Conservation (phyloP, 768 basidiomycete species). For the Pulveroboletus sp. region DNA sequence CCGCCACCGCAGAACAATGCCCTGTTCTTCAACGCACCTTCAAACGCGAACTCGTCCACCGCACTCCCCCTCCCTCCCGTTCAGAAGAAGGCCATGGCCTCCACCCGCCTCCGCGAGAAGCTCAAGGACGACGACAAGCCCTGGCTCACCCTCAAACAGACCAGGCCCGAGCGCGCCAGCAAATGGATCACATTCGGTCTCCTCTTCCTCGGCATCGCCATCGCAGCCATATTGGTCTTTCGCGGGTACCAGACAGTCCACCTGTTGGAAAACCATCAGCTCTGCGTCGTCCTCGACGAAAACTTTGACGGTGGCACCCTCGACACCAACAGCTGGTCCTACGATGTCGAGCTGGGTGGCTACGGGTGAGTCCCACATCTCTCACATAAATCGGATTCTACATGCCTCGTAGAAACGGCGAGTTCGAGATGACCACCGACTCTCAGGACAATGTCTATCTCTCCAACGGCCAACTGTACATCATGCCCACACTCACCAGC, state of each 20-base stretch:
- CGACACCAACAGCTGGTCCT: constrained; percentile 43
- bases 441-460: constrained; percentile 40
- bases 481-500: constrained; percentile 56
- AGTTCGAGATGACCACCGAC: constrained; percentile 55
- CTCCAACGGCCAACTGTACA: constrained; percentile 49
- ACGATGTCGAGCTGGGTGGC: constrained; percentile 52
- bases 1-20: constrained; percentile 44
- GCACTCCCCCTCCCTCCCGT: constrained; percentile 42
- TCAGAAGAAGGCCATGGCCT: constrained; percentile 34
- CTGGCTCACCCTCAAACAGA: constrained; percentile 39
- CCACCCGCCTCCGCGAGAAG: constrained; percentile 49
- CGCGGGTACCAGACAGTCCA: constrained; percentile 40
- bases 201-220: constrained; percentile 39
- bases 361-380: constrained; percentile 36
- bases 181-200: constrained; percentile 47
- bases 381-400: constrained; percentile 1
- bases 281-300: constrained; percentile 48
- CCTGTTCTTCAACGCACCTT: constrained; percentile 25
- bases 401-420: constrained; percentile 37
- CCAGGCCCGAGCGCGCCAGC: constrained; percentile 30
- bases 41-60: constrained; percentile 26
- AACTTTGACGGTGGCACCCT: constrained; percentile 40
- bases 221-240: constrained; percentile 44
- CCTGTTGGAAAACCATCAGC: constrained; percentile 32
- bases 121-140: constrained; percentile 47